phyloP scores from a whole-genome alignment of 495 filamentous ascomycete genomes.

The Podospora sp. region DNA sequence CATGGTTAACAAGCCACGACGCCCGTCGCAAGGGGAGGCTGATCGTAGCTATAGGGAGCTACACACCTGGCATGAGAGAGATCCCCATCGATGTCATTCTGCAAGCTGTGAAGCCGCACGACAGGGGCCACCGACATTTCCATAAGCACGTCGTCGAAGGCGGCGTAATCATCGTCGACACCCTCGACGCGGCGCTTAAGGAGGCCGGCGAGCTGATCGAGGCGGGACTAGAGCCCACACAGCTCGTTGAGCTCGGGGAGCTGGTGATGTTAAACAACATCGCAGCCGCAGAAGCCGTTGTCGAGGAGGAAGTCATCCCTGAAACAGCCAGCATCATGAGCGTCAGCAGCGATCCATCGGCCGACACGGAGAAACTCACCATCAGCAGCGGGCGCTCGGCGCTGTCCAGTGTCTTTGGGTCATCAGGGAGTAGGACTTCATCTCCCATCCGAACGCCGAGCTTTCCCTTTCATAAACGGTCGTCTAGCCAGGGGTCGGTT shows the following conservation, averaged over 20 bases:
- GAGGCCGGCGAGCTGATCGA: slow-evolving; percentile 90
- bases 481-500: slow-evolving; percentile 26
- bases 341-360: slow-evolving; percentile 17
- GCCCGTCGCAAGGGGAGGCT: slow-evolving; percentile 75
- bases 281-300: slow-evolving; percentile 25
- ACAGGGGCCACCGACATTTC: slow-evolving; percentile 50
- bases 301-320: slow-evolving; percentile 17
- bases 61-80: slow-evolving; percentile 84
- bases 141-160: slow-evolving; percentile 56
- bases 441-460: slow-evolving; percentile 27
- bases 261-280: slow-evolving; percentile 63
- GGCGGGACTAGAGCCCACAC: slow-evolving; percentile 66
- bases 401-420: slow-evolving; percentile 36
- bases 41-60: slow-evolving; percentile 80
- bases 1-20: slow-evolving; percentile 64
- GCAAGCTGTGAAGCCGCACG: slow-evolving; percentile 62
- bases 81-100: slow-evolving; percentile 73
- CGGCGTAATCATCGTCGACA: slow-evolving; percentile 86
- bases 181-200: slow-evolving; percentile 72
- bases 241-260: slow-evolving; percentile 83
- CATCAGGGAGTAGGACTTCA: slow-evolving; percentile 33
- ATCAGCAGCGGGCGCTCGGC: slow-evolving; percentile 28
- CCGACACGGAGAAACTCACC: slow-evolving; percentile 32
- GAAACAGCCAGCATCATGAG: slow-evolving; percentile 27
- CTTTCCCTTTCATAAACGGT: slow-evolving; percentile 27